Evolutionary conservation across 2,329 filamentous ascomycete species (phyloP).

Genomic region (Elsinoe arachidis): DNA sequence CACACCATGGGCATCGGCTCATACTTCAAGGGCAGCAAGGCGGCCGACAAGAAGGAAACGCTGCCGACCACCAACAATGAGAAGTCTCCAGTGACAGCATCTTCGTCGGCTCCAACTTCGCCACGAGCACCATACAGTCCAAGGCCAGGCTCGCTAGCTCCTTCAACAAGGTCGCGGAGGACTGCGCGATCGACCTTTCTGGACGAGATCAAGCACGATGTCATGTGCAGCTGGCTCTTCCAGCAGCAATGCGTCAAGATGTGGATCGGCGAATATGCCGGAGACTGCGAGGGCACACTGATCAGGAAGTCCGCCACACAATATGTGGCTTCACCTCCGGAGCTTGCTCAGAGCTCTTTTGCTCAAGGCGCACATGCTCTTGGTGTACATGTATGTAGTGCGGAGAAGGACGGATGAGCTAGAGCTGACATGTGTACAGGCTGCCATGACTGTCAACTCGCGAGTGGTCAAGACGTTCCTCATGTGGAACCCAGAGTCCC

Average conservation of each 20-base stretch:
- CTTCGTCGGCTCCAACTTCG: conserved; percentile 29
- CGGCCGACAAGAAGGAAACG: conserved; percentile 19
- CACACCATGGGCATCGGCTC: conserved; percentile 50
- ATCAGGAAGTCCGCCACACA: conserved; percentile 59
- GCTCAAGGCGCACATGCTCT: conserved; percentile 56
- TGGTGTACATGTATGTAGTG: conserved; percentile 56
- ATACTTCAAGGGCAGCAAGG: conserved; percentile 54
- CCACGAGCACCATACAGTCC: conserved; percentile 4
- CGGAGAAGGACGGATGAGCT: background rate
- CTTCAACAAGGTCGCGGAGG: conserved; percentile 3
- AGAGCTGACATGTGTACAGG: conserved; percentile 37
- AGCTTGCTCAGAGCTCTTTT: conserved; percentile 54
- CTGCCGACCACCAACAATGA: conserved; percentile 24
- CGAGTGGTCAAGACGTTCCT: conserved; percentile 71
- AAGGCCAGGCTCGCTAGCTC: conserved; percentile 34
- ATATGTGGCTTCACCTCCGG: conserved; percentile 65
- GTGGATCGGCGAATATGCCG: conserved; percentile 63
- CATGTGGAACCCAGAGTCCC: conserved; percentile 61
- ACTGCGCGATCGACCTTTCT: conserved; percentile 35
- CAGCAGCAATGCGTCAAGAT: conserved; percentile 68
- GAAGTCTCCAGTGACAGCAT: conserved; percentile 34
- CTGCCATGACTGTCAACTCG: conserved; percentile 73
- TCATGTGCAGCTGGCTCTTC: conserved; percentile 76
- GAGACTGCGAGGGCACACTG: conserved; percentile 62
- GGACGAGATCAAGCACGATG: conserved; percentile 69